A percentile compares a stretch with the other conserved stretches of the same genome.
Evolutionary conservation across 148 eudicot species (phyloP).

Genomic region (Nepenthes mirabilis): DNA sequence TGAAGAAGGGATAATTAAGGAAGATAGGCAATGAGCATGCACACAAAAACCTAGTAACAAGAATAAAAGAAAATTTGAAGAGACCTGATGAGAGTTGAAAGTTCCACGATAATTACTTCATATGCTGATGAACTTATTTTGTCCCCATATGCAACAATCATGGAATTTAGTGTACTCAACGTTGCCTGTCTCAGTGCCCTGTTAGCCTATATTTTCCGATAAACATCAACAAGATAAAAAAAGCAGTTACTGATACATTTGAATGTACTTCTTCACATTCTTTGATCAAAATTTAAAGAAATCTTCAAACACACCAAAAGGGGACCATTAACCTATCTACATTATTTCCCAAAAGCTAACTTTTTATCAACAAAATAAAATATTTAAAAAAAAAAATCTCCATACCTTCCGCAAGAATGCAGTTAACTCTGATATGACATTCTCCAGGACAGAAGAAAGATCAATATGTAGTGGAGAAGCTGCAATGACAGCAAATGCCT

Average conservation of each 20-base stretch:
- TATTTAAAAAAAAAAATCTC: conserved; percentile 1
- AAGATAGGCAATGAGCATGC: background rate
- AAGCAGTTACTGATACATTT: too few species aligned
- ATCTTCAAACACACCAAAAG: background rate
- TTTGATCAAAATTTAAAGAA: background rate
- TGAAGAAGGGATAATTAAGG: conserved; percentile 11
- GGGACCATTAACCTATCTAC: too few species aligned
- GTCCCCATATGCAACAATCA: conserved; percentile 89
- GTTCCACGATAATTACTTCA: conserved; percentile 89
- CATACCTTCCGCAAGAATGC: conserved; percentile 86
- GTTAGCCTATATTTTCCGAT: conserved; percentile 50
- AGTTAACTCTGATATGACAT: conserved; percentile 78
- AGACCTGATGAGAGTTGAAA: conserved; percentile 88
- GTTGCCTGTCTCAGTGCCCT: conserved; percentile 93
- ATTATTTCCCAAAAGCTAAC: background rate
- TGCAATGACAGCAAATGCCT: conserved; percentile 95
- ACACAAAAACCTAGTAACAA: conserved; percentile 3
- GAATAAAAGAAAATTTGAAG: background rate
- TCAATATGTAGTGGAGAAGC: conserved; percentile 78
- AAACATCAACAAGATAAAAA: conserved; percentile 9
- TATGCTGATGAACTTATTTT: conserved; percentile 83
- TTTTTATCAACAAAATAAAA: background rate
- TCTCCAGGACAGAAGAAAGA: conserved; percentile 77
- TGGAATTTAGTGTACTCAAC: conserved; percentile 76
- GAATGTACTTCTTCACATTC: background rate